These are phyloP conservation scores for Xanthoceras sorbifolium DNA, from an alignment of 345 rosid species.

Conservation along the genomic window DNA sequence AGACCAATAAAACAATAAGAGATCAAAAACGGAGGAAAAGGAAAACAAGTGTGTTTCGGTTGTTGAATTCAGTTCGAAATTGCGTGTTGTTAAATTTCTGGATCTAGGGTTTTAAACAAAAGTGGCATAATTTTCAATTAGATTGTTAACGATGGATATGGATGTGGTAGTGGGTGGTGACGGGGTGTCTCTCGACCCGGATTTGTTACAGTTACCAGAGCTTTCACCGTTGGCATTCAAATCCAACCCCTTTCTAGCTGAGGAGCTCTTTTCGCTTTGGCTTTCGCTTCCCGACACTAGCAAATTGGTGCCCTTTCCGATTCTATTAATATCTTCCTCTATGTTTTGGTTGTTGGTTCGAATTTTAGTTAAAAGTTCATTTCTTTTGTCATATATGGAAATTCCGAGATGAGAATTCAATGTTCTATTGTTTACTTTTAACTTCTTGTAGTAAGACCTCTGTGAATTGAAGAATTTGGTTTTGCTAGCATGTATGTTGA, in stretches of 20 bases:
- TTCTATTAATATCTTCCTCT: not conserved
- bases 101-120: conserved; percentile 30
- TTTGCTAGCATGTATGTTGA: not conserved
- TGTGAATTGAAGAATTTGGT: conserved; percentile 1
- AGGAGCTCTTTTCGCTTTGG: conserved; percentile 87
- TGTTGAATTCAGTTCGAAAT: not conserved
- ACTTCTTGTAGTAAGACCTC: not conserved
- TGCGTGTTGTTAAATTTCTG: not conserved
- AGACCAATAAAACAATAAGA: not conserved
- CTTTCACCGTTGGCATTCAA: conserved; percentile 68
- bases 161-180: conserved; percentile 48
- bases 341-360: not conserved
- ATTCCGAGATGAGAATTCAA: not conserved
- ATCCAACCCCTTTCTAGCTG: conserved; percentile 70
- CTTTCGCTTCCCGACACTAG: conserved; percentile 82
- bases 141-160: conserved; percentile 29
- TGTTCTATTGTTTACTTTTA: not conserved
- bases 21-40: too few species aligned
- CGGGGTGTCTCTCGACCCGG: conserved; percentile 66
- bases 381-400: not conserved
- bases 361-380: not conserved
- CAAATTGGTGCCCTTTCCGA: conserved; percentile 53
- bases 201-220: conserved; percentile 80
- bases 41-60: not conserved
- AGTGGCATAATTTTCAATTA: conserved; percentile 24